Base-by-base conservation (phyloP, 2,329 filamentous ascomycete species). In the Ceratocystis variospora region DNA sequence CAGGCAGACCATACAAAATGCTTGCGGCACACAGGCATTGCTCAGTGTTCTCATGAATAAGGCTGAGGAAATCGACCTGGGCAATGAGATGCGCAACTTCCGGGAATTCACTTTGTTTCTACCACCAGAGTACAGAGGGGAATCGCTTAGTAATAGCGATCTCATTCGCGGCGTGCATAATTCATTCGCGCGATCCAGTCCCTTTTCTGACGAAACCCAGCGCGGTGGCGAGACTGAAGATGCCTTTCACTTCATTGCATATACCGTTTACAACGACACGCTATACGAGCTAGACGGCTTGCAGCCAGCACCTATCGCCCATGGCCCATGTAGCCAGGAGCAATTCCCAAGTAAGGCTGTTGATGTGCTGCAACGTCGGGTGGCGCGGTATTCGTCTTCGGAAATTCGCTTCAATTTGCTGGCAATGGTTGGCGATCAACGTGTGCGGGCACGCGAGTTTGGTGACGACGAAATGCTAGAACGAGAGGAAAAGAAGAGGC, bases 341-440 rank as follows among this genome's bases (percentile, higher is more conserved):
- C 80, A 86, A 44, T 97, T 99, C 74, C 85, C 91, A 0, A 79
- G 84, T 66, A 87, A 86, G 71, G 88, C 97, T 61, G 90, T 96
- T 69, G 80, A 89, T n/a, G 92, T 97, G 46, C 79, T 99, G 67
- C 89, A 90, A 76, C 81, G 87, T 67, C 84, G 94, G 65, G 88
- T 99, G 71, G 87, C 83, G 68, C 82, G 93, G 66, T 97, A 99
- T 76, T 91, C 91, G 17, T 79, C 84, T 19, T 83, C 85, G 0
- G 94, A 99, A 80, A 96, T 97, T 69, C 83, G 91, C 57, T 99
- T 99, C 80, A 99, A 99, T 75, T 80, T 99, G 65, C 83, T 99
- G 74, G 94, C 93, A 57, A 92, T 96, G 82, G 89, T 93, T 71
- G 81, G 87, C 70, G 94, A 99, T 77, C 79, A 92, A 73, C 82